Evolutionary conservation across 345 rosid genomes (phyloP).

Genomic region (Euphorbia lathyris): DNA sequence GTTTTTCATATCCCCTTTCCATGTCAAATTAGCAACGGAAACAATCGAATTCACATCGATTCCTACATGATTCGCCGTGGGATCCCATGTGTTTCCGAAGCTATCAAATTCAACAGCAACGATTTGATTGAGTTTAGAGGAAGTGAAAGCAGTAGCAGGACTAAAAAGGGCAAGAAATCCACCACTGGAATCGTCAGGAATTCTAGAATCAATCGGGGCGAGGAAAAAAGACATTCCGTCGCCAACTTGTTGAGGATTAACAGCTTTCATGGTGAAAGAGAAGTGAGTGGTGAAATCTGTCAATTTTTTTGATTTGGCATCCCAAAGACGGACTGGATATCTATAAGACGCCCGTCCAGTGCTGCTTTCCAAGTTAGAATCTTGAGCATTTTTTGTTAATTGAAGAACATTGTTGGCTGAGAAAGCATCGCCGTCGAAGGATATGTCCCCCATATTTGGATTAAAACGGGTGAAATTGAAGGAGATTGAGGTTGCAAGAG

Average conservation of each 20-base stretch:
- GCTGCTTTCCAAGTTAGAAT: constrained; percentile 30
- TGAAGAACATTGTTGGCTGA: constrained; percentile 26
- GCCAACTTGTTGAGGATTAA: constrained; percentile 14
- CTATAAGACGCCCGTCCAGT: constrained; percentile 43
- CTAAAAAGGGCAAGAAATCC: constrained; percentile 47
- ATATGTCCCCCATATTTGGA: constrained; percentile 24
- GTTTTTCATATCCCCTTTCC: constrained; percentile 39
- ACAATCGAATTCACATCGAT: constrained; percentile 48
- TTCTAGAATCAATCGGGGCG: constrained; percentile 36
- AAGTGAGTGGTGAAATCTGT: constrained; percentile 52
- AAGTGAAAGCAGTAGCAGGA: constrained; percentile 1
- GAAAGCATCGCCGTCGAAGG: constrained; percentile 42
- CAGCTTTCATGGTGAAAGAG: constrained; percentile 30
- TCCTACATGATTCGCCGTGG: constrained; percentile 46
- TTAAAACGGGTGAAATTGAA: constrained; percentile 40
- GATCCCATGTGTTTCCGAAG: constrained; percentile 42
- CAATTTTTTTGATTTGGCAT: constrained; percentile 31
- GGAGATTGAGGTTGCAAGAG: constrained; percentile 30
- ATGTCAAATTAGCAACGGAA: constrained; percentile 26
- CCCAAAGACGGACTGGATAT: constrained; percentile 45
- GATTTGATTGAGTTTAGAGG: constrained; percentile 24
- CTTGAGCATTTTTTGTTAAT: constrained; percentile 36
- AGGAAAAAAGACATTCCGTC: constrained; percentile 53
- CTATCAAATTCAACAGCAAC: constrained; percentile 60
- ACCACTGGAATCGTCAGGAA: constrained; percentile 40